These are phyloP conservation scores for Cardamine occulta DNA, from an alignment of 345 rosid species.

Conservation along the genomic window DNA sequence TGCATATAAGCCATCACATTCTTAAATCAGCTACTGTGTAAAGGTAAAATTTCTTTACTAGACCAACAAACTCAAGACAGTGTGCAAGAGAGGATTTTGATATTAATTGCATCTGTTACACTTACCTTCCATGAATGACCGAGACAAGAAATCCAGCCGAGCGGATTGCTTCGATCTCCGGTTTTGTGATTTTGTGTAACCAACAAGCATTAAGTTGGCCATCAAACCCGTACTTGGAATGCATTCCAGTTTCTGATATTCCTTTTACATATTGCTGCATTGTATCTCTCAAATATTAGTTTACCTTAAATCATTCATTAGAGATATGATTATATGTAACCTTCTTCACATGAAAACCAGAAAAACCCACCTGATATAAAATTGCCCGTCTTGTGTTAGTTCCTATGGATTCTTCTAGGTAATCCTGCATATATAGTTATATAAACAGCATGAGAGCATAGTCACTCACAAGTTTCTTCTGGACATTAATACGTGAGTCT, in stretches of 20 bases:
- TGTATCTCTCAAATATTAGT: slow-evolving; percentile 22
- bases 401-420: slow-evolving; percentile 76
- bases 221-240: slow-evolving; percentile 77
- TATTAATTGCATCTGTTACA: not conserved
- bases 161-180: slow-evolving; percentile 68
- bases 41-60: slow-evolving; percentile 4
- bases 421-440: slow-evolving; percentile 45
- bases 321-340: not conserved
- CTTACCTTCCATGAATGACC: slow-evolving; percentile 93
- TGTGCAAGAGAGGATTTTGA: not conserved
- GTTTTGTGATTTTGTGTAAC: slow-evolving; percentile 72
- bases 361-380: slow-evolving; percentile 67
- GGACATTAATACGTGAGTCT: not conserved
- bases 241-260: slow-evolving; percentile 94
- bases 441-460: slow-evolving; percentile 3
- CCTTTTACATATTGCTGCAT: slow-evolving; percentile 91
- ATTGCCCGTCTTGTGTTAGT: slow-evolving; percentile 63
- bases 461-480: not conserved
- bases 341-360: not conserved
- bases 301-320: not conserved
- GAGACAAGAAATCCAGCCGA: slow-evolving; percentile 86
- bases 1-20: slow-evolving; percentile 41
- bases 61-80: not conserved
- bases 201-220: slow-evolving; percentile 98
- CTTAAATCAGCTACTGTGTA: not conserved